A percentile compares a stretch with the other conserved stretches of the same genome.
Evolutionary conservation across 2,329 filamentous ascomycete species (phyloP).

Genomic region (Colletotrichum paranaense): DNA sequence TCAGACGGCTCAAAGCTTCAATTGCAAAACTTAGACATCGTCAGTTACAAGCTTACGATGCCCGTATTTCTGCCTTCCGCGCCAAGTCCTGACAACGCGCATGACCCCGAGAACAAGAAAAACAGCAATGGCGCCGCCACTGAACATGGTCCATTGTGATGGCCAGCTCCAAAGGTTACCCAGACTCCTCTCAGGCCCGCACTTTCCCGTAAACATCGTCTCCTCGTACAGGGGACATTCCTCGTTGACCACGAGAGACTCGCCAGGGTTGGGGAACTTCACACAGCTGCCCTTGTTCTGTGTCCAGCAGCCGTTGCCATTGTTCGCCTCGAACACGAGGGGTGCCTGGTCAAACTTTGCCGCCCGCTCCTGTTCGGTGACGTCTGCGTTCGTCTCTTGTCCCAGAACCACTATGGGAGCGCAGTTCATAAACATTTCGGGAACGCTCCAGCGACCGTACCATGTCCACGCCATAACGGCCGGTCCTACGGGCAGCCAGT

Average conservation of each 20-base stretch:
- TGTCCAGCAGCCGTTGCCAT: slow-evolving; percentile 2
- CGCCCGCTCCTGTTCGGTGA: neutral
- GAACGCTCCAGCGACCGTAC: slow-evolving; percentile 11
- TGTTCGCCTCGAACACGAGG: slow-evolving; percentile 13
- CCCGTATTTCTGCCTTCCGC: neutral
- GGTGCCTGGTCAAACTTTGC: slow-evolving; percentile 1
- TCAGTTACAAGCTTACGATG: neutral
- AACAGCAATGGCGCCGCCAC: neutral
- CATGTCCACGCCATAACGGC: slow-evolving; percentile 16
- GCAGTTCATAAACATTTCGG: slow-evolving; percentile 16
- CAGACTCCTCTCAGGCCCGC: neutral
- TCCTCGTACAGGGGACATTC: neutral
- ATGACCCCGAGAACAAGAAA: neutral
- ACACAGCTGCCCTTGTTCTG: slow-evolving; percentile 1
- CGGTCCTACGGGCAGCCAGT: slow-evolving; percentile 2
- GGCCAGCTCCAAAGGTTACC: neutral
- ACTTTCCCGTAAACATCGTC: neutral
- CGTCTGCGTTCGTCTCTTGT: neutral
- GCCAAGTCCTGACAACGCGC: neutral
- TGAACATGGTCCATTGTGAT: neutral
- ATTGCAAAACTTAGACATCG: neutral
- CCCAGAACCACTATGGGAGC: neutral
- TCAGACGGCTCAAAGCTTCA: neutral
- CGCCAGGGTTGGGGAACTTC: neutral
- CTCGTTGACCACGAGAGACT: neutral